These are phyloP conservation scores for Dryas alaskensis DNA, from an alignment of 306 rosid species.

Conservation along the genomic window DNA sequence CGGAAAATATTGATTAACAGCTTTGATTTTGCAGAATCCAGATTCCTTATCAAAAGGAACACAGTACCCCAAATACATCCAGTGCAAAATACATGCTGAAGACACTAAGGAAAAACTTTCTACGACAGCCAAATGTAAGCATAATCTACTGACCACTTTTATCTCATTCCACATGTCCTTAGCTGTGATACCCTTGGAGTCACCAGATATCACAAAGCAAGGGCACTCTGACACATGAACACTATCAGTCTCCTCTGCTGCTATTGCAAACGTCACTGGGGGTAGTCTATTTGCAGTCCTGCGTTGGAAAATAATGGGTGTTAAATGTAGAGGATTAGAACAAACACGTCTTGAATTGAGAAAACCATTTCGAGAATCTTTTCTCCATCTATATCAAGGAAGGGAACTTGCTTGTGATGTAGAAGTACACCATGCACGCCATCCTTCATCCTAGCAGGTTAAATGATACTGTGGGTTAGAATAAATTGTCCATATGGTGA, in stretches of 20 bases:
- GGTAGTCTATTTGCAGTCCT: conserved; percentile 65
- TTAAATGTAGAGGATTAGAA: conserved; percentile 9
- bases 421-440: conserved; percentile 77
- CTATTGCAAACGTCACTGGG: conserved; percentile 88
- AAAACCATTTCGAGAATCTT: conserved; percentile 19
- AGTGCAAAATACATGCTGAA: conserved; percentile 5
- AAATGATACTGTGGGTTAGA: conserved; percentile 39
- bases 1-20: neutral
- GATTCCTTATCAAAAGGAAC: neutral
- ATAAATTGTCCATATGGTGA: conserved; percentile 14
- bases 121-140: neutral
- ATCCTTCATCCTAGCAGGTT: conserved; percentile 58
- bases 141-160: conserved; percentile 55
- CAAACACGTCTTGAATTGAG: conserved; percentile 6
- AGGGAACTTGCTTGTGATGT: conserved; percentile 65
- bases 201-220: conserved; percentile 73
- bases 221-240: conserved; percentile 81
- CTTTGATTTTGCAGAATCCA: neutral
- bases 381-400: conserved; percentile 6
- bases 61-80: neutral
- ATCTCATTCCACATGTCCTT: conserved; percentile 87
- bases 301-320: conserved; percentile 25
- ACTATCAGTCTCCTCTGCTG: conserved; percentile 72
- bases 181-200: conserved; percentile 64
- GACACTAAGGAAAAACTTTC: conserved; percentile 13